Evolutionary conservation across 352 stramenopile genomes (phyloP).

Genomic region (Globisporangium nagaii): DNA sequence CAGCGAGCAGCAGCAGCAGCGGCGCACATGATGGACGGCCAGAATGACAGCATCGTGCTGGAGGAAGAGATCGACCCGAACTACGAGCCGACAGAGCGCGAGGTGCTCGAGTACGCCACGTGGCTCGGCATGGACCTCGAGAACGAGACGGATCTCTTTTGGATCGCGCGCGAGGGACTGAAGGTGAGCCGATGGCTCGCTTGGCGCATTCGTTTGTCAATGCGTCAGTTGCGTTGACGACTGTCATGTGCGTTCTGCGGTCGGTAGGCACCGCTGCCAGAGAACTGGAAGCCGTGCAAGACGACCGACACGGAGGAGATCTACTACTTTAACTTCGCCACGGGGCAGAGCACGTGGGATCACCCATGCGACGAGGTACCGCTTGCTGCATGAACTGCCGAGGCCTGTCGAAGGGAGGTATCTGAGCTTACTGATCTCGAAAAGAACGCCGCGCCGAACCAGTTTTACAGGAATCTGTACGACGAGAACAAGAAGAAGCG

Average conservation of each 20-base stretch:
- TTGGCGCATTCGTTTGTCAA: background rate
- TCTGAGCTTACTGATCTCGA: conserved; percentile 1
- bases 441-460: background rate
- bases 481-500: conserved; percentile 89
- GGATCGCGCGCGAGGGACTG: conserved; percentile 92
- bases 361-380: conserved; percentile 89
- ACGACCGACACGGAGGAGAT: conserved; percentile 94
- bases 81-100: conserved; percentile 89
- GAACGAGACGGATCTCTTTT: conserved; percentile 89
- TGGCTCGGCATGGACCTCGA: conserved; percentile 95
- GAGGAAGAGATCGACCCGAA: conserved; percentile 95
- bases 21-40: conserved; percentile 32
- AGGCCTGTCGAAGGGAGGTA: background rate
- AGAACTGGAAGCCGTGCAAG: conserved; percentile 96
- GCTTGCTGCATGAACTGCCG: too few relatives aligned
- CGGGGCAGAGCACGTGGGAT: conserved; percentile 92
- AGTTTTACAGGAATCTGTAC: conserved; percentile 92
- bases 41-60: conserved; percentile 83
- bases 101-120: conserved; percentile 92
- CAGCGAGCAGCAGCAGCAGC: background rate
- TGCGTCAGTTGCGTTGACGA: background rate
- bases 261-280: conserved; percentile 75
- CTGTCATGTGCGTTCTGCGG: background rate
- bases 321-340: conserved; percentile 95
- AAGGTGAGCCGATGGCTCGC: conserved; percentile 27